phyloP scores from a whole-genome alignment of 2,329 filamentous ascomycete species.

The Hypoxylon sp. region DNA sequence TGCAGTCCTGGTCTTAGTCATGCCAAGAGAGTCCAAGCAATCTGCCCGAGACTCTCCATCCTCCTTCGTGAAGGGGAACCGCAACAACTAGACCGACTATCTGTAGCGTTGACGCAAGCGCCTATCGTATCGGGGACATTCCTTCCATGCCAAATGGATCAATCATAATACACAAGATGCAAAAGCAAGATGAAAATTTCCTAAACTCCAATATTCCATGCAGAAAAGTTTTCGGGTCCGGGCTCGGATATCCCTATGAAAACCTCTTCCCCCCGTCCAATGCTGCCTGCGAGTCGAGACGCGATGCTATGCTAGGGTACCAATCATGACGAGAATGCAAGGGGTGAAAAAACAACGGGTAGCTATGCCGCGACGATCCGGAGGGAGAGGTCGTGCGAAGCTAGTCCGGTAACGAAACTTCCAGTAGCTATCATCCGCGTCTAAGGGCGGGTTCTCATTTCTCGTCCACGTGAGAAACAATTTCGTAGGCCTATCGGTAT shows the following conservation, averaged over 20 bases:
- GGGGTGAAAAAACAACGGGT: conserved; percentile 3
- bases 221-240: conserved; percentile 3
- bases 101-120: no score
- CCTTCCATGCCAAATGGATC: neutral
- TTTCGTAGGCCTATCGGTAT: conserved; percentile 25
- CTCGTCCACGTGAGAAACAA: neutral
- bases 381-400: conserved; percentile 6
- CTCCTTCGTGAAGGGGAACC: no score
- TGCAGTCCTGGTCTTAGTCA: neutral
- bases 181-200: conserved; percentile 9
- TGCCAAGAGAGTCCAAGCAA: neutral
- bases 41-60: no score
- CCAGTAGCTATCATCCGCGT: neutral
- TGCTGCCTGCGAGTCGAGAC: conserved; percentile 22
- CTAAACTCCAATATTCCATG: conserved; percentile 33
- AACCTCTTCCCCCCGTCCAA: conserved; percentile 19
- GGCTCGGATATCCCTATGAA: conserved; percentile 1
- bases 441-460: conserved; percentile 13
- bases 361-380: neutral
- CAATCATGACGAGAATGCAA: conserved; percentile 14
- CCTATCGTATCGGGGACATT: neutral
- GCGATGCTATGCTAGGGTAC: conserved; percentile 33
- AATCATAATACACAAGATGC: conserved; percentile 12
- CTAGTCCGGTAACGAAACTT: conserved; percentile 1
- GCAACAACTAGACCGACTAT: no score